phyloP scores from a whole-genome alignment of 257 asterid genomes.

The Ophiorrhiza pumila region DNA sequence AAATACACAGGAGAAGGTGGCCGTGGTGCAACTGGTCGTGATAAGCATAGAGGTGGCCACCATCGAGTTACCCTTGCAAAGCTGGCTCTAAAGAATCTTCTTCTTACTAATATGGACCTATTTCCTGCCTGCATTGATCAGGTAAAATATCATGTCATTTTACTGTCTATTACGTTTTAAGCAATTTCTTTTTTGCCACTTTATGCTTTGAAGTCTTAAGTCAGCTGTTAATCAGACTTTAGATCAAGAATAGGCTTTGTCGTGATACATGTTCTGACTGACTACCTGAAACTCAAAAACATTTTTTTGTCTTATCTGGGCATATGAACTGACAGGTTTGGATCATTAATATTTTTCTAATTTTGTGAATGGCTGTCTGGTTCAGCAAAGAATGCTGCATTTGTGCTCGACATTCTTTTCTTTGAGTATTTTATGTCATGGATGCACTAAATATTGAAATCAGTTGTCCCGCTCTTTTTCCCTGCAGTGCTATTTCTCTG shows the following conservation, averaged over 20 bases:
- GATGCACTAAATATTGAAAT: slow-evolving; percentile 12
- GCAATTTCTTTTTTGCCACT: not conserved
- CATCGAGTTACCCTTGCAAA: slow-evolving; percentile 90
- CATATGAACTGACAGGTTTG: not conserved
- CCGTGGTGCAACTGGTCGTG: slow-evolving; percentile 79
- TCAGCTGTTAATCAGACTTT: not conserved
- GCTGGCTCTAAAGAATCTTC: slow-evolving; percentile 88
- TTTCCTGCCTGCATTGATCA: slow-evolving; percentile 99
- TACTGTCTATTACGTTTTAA: not conserved
- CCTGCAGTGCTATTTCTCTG: slow-evolving; percentile 90
- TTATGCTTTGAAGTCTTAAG: not conserved
- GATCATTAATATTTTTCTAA: not conserved
- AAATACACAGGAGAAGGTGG: slow-evolving; percentile 81
- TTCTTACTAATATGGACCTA: slow-evolving; percentile 92
- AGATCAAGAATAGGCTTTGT: not conserved
- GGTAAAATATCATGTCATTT: slow-evolving; percentile 39
- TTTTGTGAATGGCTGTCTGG: not conserved
- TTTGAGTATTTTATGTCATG: slow-evolving; percentile 10
- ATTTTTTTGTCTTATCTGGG: not conserved
- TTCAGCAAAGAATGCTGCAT: not conserved
- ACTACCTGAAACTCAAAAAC: not conserved
- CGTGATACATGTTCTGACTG: not conserved
- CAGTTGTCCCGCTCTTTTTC: slow-evolving; percentile 22
- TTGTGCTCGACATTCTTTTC: not conserved
- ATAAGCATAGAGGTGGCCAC: slow-evolving; percentile 96